Base-by-base conservation (phyloP, 2,329 filamentous ascomycete genomes). In the Talaromyces atroroseus region DNA sequence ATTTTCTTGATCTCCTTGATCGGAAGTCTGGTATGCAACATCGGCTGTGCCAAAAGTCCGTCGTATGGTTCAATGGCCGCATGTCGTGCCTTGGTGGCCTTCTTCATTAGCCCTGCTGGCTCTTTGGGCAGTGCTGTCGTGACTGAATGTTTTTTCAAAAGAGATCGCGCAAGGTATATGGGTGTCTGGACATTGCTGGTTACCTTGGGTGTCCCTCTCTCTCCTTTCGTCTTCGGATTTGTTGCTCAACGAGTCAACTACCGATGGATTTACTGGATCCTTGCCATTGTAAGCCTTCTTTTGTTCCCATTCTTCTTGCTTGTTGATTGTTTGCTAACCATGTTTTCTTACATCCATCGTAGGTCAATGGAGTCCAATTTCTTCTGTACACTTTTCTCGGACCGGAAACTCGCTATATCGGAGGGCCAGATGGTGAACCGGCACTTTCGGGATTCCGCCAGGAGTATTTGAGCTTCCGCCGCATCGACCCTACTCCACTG, bases 261-360 rank as follows among this genome's bases (percentile, higher is more conserved):
- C 55, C 73, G 78, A 16, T 84, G 82, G 81, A 82, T 83, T 24
- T 84, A 80, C 65, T 84, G 78, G 75, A 75, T 79, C 21, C 68
- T 83, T 21, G 79, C 80, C 1, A 83, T 83, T 42, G 77, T 80
- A 59, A 66, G 71, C 79, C 80, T n/a, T n/a, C n/a, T n/a, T n/a
- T n/a, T n/a, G n/a, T n/a, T n/a, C n/a, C n/a, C n/a, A n/a, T 61
- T 21, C n/a, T 38, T n/a, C 36, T 49, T 23, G 7, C 10, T 32
- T 8, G 6, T 5, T 38, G 7, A 2, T 5, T 5, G n/a, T 16
- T 12, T 16, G 3, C 11, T n/a, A 11, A n/a, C 11, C n/a, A 38
- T 38, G 16, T 38, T 44, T 23, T 20, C 36, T 10, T 18, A 23
- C 18, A n/a, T n/a, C n/a, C n/a, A n/a, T n/a, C n/a, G n/a, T n/a